A percentile compares a stretch with the other conserved stretches of the same genome.
Evolutionary conservation across 2,329 filamentous ascomycete species (phyloP).

Genomic region (Massarina eburnea): DNA sequence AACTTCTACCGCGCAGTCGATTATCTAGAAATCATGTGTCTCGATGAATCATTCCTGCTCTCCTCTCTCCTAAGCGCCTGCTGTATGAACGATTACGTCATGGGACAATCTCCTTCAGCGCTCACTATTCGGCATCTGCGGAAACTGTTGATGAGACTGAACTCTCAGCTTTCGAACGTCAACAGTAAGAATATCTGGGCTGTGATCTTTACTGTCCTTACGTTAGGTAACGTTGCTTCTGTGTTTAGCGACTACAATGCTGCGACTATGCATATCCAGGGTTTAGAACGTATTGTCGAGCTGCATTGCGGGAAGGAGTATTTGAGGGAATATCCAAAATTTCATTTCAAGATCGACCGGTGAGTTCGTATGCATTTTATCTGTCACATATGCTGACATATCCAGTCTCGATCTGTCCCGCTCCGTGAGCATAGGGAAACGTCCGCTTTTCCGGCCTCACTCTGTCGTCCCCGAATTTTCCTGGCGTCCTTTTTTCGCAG

Average conservation of each 20-base stretch:
- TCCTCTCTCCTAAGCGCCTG: neutral
- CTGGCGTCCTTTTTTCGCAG: slow-evolving; percentile 6
- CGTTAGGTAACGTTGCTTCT: slow-evolving; percentile 1
- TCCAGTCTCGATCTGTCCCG: slow-evolving; percentile 7
- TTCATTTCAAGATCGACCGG: slow-evolving; percentile 11
- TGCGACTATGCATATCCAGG: slow-evolving; percentile 5
- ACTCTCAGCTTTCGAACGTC: neutral
- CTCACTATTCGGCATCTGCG: slow-evolving; percentile 4
- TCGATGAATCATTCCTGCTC: slow-evolving; percentile 1
- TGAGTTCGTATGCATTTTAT: neutral
- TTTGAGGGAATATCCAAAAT: slow-evolving; percentile 3
- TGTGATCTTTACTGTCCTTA: slow-evolving; percentile 3
- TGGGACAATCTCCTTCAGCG: neutral
- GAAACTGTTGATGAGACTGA: neutral
- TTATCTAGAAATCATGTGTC: neutral
- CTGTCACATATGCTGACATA: neutral
- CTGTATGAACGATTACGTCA: slow-evolving; percentile 7
- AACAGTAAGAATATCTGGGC: neutral
- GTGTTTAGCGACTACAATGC: slow-evolving; percentile 7
- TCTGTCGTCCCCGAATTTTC: neutral
- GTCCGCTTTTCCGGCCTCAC: slow-evolving; percentile 1
- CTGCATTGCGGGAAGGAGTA: slow-evolving; percentile 4
- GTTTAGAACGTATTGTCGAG: slow-evolving; percentile 4
- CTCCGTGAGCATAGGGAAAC: slow-evolving; percentile 3
- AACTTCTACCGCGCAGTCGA: neutral